These are phyloP conservation scores for Leptomonas pyrrhocoris DNA, from an alignment of 208 protist species.

Conservation along the genomic window DNA sequence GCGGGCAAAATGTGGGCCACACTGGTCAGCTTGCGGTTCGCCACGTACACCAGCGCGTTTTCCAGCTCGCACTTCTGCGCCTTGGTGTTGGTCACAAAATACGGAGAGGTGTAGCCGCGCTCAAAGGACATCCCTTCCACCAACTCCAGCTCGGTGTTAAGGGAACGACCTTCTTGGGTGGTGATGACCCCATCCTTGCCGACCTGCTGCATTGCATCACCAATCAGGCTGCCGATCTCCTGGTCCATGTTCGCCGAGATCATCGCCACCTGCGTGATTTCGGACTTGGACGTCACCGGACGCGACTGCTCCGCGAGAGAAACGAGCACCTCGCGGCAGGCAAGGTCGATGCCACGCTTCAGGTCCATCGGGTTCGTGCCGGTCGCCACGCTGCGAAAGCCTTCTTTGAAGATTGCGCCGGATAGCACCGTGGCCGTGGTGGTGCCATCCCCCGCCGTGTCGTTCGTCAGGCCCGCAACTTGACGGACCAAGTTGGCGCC, in stretches of 20 bases:
- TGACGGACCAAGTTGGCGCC: slow-evolving; percentile 97
- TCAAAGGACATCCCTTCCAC: slow-evolving; percentile 99
- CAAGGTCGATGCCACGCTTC: slow-evolving; percentile 98
- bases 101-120: slow-evolving; percentile 98
- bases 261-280: slow-evolving; percentile 99
- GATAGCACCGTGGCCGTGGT: slow-evolving; percentile 99
- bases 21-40: slow-evolving; percentile 85
- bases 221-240: slow-evolving; percentile 99
- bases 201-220: slow-evolving; percentile 99
- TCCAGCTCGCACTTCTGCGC: slow-evolving; percentile 97
- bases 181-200: slow-evolving; percentile 99
- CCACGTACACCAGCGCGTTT: slow-evolving; percentile 95
- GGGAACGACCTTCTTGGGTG: slow-evolving; percentile 98
- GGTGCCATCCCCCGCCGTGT: slow-evolving; percentile 98
- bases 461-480: slow-evolving; percentile 97
- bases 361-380: slow-evolving; percentile 99
- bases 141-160: slow-evolving; percentile 98
- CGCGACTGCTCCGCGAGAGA: slow-evolving; percentile 95
- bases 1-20: slow-evolving; percentile 80
- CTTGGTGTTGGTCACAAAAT: slow-evolving; percentile 99
- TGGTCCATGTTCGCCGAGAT: slow-evolving; percentile 99
- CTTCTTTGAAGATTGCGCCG: slow-evolving; percentile 97
- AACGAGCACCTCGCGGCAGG: slow-evolving; percentile 92
- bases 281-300: slow-evolving; percentile 96
- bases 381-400: slow-evolving; percentile 97